These are phyloP conservation scores for Emiliania huxleyi DNA, from an alignment of 78 protist species.

Conservation along the genomic window DNA sequence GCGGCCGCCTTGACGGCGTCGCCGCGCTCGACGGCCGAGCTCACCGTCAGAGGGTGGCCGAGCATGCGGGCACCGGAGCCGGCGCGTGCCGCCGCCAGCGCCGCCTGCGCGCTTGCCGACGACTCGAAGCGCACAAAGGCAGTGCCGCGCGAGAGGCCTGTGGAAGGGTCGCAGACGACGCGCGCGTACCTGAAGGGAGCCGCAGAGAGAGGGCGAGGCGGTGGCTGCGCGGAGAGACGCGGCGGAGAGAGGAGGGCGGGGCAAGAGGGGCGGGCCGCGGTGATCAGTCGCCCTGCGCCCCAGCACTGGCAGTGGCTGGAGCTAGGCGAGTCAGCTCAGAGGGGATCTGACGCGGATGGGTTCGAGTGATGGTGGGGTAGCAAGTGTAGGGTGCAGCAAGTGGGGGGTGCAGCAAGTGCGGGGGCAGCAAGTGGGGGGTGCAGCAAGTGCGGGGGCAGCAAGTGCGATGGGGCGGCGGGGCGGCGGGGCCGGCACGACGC, in stretches of 20 bases:
- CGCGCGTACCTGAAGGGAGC: no score
- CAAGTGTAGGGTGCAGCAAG: no score
- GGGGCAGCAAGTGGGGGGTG: no score
- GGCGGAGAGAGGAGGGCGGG: no score
- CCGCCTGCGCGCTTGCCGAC: neutral
- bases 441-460: no score
- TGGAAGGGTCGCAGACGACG: neutral
- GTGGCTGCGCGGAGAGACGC: no score
- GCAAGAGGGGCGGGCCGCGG: no score
- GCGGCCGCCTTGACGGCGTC: neutral
- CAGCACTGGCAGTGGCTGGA: conserved; percentile 26
- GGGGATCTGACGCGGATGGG: neutral
- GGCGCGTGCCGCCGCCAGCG: neutral
- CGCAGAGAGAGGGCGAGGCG: no score
- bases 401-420: no score
- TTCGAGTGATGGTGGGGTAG: neutral
- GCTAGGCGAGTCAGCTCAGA: neutral
- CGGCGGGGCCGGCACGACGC: no score
- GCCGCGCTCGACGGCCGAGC: neutral
- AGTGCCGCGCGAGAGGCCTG: neutral
- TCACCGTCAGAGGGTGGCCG: neutral
- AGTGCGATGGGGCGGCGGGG: no score
- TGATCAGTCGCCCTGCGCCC: neutral
- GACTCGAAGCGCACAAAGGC: neutral
- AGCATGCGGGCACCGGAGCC: neutral